Conservation (phyloP, 495 filamentous ascomycete genomes). For the Lichenothelia convexa region DNA sequence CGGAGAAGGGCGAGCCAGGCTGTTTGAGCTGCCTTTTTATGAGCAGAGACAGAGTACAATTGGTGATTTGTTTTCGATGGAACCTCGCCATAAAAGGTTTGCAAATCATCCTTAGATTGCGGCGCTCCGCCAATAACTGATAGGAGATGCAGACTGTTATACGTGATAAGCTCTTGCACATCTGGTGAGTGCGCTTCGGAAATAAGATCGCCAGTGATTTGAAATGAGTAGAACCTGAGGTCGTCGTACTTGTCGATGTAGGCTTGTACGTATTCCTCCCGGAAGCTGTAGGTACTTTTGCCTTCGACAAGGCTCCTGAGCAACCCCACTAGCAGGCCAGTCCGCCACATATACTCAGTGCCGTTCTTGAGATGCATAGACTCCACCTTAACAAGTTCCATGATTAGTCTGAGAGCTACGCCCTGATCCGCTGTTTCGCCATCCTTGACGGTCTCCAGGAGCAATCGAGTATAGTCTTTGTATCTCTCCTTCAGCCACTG, state of each 20-base stretch:
- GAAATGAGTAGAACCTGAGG: slow-evolving; percentile 64
- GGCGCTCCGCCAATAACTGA: slow-evolving; percentile 46
- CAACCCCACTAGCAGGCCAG: slow-evolving; percentile 40
- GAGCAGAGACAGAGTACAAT: slow-evolving; percentile 35
- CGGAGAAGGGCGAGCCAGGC: slow-evolving; percentile 67
- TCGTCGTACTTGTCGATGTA: slow-evolving; percentile 70
- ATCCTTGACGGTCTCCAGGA: slow-evolving; percentile 11
- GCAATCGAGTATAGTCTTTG: slow-evolving; percentile 34
- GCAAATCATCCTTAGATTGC: slow-evolving; percentile 39
- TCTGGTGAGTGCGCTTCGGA: not conserved
- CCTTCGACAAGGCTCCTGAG: slow-evolving; percentile 43
- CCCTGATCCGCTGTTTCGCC: slow-evolving; percentile 19
- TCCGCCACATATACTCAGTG: slow-evolving; percentile 46
- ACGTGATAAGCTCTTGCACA: slow-evolving; percentile 2
- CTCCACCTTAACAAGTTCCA: slow-evolving; percentile 70
- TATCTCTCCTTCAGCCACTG: slow-evolving; percentile 64
- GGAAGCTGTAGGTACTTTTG: slow-evolving; percentile 34
- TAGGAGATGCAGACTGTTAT: slow-evolving; percentile 29
- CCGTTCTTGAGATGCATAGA: slow-evolving; percentile 38
- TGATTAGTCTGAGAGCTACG: slow-evolving; percentile 54
- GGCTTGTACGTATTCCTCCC: slow-evolving; percentile 53
- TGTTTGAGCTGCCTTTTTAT: slow-evolving; percentile 54
- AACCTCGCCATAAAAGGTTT: slow-evolving; percentile 31
- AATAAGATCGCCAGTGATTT: slow-evolving; percentile 38
- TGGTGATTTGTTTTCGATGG: slow-evolving; percentile 30